Base-by-base conservation (phyloP, 441 rosid species). In the Geranium incanum region DNA sequence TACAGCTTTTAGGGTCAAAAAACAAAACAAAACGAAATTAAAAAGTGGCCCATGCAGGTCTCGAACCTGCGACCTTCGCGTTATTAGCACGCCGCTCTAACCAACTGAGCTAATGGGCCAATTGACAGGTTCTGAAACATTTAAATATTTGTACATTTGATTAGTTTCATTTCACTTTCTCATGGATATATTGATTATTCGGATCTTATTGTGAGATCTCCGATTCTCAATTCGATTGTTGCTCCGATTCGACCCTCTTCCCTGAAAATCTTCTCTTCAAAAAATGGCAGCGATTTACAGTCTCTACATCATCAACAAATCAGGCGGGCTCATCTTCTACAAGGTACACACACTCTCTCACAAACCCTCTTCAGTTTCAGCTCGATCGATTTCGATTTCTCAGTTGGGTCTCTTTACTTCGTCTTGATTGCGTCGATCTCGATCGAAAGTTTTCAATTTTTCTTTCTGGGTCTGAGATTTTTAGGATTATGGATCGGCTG, bases 401-500 rank as follows among this genome's bases (percentile, higher is more conserved):
- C n/a, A 48, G n/a, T 48, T 48, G 15, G 57, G 57, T 48, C n/a
- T 48, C 57, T 48, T 6, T 45, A 0, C 0, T 45, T 36, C 38
- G 60, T 19, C 19, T 62, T 36, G 36, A 73, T 48, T 66, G 64
- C 60, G 33, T 69, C 1, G 11, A 45, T 45, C 59, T 52, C 59
- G 15, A 52, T n/a, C 15, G 6, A 52, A 52, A 52, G 59, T 52
- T 28, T n/a, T 12, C 59, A n/a, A 52, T 55, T 73, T 57, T 19
- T 55, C 55, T 65, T 70, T 45, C 65, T 39, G 43, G 43, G 43
- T 59, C 33, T 38, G n/a, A 9, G 16, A 36, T 45, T 13, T 43
- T 72, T 13, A 93, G 98, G 97, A 93, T 77, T 90, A 90, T 82
- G 98, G 98, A 78, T 86, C 95, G 19, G 78, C 88, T 66, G 93